Conservation (phyloP, 2,329 filamentous ascomycete genomes). For the Hymenoscyphus scutula region DNA sequence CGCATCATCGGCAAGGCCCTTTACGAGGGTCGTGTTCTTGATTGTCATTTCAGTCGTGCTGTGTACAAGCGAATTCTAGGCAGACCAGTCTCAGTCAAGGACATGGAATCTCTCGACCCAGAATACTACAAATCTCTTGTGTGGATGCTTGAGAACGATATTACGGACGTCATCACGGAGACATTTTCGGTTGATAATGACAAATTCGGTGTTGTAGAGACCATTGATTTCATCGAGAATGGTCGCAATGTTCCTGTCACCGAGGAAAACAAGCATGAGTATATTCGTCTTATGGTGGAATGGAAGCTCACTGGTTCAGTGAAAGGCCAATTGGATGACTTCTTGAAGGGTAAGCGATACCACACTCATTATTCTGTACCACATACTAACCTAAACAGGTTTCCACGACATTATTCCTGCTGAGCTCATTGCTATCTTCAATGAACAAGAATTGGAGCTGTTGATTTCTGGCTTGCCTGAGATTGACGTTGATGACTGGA, state of each 20-base stretch:
- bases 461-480: slow-evolving; percentile 96
- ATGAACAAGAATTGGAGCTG: slow-evolving; percentile 94
- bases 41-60: slow-evolving; percentile 98
- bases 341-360: slow-evolving; percentile 67
- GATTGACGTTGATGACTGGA: slow-evolving; percentile 98
- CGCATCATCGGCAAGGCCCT: slow-evolving; percentile 97
- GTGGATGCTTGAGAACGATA: slow-evolving; percentile 99
- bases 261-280: slow-evolving; percentile 98
- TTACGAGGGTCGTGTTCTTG: slow-evolving; percentile 91
- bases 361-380: not conserved
- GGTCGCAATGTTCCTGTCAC: slow-evolving; percentile 92
- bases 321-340: slow-evolving; percentile 89
- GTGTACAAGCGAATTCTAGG: slow-evolving; percentile 98
- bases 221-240: slow-evolving; percentile 81
- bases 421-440: slow-evolving; percentile 94
- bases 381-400: slow-evolving; percentile 48
- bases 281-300: slow-evolving; percentile 90
- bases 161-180: slow-evolving; percentile 95
- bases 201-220: slow-evolving; percentile 84
- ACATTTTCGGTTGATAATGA: slow-evolving; percentile 94
- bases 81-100: slow-evolving; percentile 93
- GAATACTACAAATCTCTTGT: slow-evolving; percentile 98
- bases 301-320: slow-evolving; percentile 90
- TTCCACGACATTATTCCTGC: slow-evolving; percentile 98
- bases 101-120: slow-evolving; percentile 97